These are phyloP conservation scores for Suillus subluteus DNA, from an alignment of 768 basidiomycete genomes.

Conservation along the genomic window DNA sequence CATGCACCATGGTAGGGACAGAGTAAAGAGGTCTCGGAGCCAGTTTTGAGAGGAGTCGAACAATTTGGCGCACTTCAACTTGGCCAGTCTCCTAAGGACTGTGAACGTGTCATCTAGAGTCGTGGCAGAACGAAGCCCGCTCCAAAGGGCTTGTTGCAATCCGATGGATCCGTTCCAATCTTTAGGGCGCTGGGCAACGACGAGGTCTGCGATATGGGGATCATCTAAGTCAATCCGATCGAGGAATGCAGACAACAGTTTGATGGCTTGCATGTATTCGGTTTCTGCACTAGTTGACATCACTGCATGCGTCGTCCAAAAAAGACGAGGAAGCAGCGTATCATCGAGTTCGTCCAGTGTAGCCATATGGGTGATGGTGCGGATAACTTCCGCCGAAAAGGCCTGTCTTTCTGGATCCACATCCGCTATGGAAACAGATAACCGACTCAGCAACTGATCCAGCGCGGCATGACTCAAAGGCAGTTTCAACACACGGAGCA, in stretches of 20 bases:
- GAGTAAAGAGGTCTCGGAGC: slow-evolving; percentile 80
- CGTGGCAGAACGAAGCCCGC: slow-evolving; percentile 77
- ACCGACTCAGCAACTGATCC: slow-evolving; percentile 76
- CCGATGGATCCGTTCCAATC: slow-evolving; percentile 70
- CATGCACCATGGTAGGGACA: slow-evolving; percentile 87
- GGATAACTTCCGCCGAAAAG: slow-evolving; percentile 83
- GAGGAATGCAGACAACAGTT: slow-evolving; percentile 67
- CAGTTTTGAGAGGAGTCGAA: slow-evolving; percentile 74
- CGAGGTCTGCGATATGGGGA: slow-evolving; percentile 62
- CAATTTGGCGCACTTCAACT: slow-evolving; percentile 61
- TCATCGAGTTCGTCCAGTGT: slow-evolving; percentile 58
- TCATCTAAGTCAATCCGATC: slow-evolving; percentile 74
- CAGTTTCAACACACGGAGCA: slow-evolving; percentile 83
- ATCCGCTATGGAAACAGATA: slow-evolving; percentile 83
- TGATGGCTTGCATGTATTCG: slow-evolving; percentile 73
- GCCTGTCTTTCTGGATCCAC: slow-evolving; percentile 76
- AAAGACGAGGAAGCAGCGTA: slow-evolving; percentile 76
- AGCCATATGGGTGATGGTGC: slow-evolving; percentile 70
- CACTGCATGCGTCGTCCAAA: slow-evolving; percentile 85
- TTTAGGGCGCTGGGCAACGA: slow-evolving; percentile 67
- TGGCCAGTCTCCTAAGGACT: slow-evolving; percentile 64
- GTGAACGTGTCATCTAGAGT: slow-evolving; percentile 71
- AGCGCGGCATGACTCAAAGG: slow-evolving; percentile 71
- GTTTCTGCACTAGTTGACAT: slow-evolving; percentile 81
- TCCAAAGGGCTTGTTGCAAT: slow-evolving; percentile 72